Base-by-base conservation (phyloP, 116 monocot genomes). In the Cymodocea nodosa region DNA sequence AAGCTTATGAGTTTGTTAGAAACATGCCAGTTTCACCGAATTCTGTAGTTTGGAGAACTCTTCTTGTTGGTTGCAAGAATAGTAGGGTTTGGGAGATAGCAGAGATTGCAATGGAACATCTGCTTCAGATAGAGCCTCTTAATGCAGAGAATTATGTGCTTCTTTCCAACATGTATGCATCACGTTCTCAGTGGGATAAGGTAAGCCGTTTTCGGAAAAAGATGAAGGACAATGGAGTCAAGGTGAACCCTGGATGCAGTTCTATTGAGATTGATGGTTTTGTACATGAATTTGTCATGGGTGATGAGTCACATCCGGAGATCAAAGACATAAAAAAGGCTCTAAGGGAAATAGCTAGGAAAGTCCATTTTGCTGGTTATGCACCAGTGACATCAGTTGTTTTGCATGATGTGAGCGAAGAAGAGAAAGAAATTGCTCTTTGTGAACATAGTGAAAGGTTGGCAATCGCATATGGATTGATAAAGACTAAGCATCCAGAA, bases 361-460 rank as follows among this genome's bases (percentile, higher is more conserved):
- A 79, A 16, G 83, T 83, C 5, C 70, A 56, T n/a, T 64, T 4
- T 48, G 60, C 79, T 50, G 92, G 92, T 49, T 88, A 93, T 71
- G 23, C 56, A 44, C 86, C 92, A 70, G 62, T 69, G 71, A 93
- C 88, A 48, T 73, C 74, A 44, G 73, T 72, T 6, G 88, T 93
- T 15, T 66, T 88, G 51, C 92, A 88, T 79, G 92, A 93, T 76
- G 85, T 93, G 12, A 85, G 73, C 64, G 85, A 93, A 67, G 92
- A 87, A 63, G 92, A 87, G 71, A 93, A 93, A 50, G 85, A 79
- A 65, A 75, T 63, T 68, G 78, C 92, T 35, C 81, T 93, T 10
- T 85, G 87, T 68, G 92, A 88, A 65, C 92, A 93, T 61, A 93
- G 92, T 70, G 92, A 93, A 59, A 85, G 92, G 70, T 62, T 93